Evolutionary conservation across 1,139 yeast genomes (phyloP).

Genomic region (Candida sojae): DNA sequence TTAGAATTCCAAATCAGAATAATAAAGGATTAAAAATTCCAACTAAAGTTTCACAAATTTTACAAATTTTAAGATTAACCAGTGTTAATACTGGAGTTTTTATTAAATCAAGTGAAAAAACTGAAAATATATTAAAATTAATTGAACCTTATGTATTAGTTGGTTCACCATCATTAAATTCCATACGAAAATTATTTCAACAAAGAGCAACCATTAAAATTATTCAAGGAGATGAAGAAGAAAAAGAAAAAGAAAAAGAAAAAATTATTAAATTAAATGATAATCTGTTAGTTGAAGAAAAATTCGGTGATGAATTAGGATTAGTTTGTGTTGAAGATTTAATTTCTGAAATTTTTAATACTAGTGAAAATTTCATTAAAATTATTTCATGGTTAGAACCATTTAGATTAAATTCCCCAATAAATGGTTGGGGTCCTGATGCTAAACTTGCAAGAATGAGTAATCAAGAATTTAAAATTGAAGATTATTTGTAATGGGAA

Average conservation of each 20-base stretch:
- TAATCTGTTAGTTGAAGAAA: conserved; percentile 72
- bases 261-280: conserved; percentile 57
- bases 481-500: neutral
- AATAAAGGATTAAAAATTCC: conserved; percentile 66
- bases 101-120: conserved; percentile 57
- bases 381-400: conserved; percentile 68
- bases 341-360: conserved; percentile 63
- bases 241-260: conserved; percentile 29
- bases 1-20: conserved; percentile 58
- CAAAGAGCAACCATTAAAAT: conserved; percentile 66
- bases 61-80: conserved; percentile 58
- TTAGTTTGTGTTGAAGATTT: conserved; percentile 79
- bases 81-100: conserved; percentile 70
- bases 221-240: conserved; percentile 26
- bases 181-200: conserved; percentile 71
- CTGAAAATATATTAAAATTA: conserved; percentile 61
- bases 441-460: conserved; percentile 29
- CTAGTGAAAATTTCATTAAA: conserved; percentile 63
- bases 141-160: conserved; percentile 72
- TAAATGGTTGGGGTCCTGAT: conserved; percentile 70
- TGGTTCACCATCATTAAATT: conserved; percentile 70
- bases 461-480: neutral
- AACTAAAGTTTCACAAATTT: conserved; percentile 59
- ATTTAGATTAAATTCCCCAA: conserved; percentile 67
- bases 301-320: conserved; percentile 64